Base-by-base conservation (phyloP, 106 monocot species). In the Dioscorea dumetorum region DNA sequence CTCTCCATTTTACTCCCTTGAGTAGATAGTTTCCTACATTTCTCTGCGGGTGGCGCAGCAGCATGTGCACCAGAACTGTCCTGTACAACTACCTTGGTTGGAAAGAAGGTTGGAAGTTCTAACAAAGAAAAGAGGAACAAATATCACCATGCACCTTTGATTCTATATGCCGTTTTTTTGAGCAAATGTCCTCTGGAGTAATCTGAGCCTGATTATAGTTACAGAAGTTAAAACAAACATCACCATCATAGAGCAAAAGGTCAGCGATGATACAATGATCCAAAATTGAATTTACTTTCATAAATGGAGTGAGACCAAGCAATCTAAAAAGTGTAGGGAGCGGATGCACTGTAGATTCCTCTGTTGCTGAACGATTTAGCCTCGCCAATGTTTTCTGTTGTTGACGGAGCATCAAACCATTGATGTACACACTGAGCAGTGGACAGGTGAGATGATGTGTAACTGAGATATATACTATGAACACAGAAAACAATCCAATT, bases 121-220 rank as follows among this genome's bases (percentile, higher is more conserved):
- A n/a, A 34, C 2, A 22, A 71, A 10, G 12, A 1, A 24, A 32
- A 13, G 8, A 13, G 8, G 59, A 53, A 41, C 10, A 17, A 11
- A 15, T 57, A 33, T 73, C 22, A 50, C 66, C 12, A 61, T 52
- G 19, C 80, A 95, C 95, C 91, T 84, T 75, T 24, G 79, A 56
- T 60, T 78, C 88, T 50, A 83, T 59, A 17, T 76, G 62, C 15
- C 88, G 81, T 68, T 95, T 95, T 67, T 75, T 89, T 0, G 51
- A 70, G 59, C 84, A 82, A 62, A 95, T 76, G 48, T 95, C 88
- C 62, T 91, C 91, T 48, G 91, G 95, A 66, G 76, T 95, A 64
- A 91, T 66, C 57, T 80, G 84, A 67, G 95, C 95, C 95, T 95
- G 84, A 18, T 67, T 67, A 62, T 14, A 51, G 16, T 16, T 17